phyloP scores from a whole-genome alignment of 2,329 filamentous ascomycete genomes.

The Didymella exigua region DNA sequence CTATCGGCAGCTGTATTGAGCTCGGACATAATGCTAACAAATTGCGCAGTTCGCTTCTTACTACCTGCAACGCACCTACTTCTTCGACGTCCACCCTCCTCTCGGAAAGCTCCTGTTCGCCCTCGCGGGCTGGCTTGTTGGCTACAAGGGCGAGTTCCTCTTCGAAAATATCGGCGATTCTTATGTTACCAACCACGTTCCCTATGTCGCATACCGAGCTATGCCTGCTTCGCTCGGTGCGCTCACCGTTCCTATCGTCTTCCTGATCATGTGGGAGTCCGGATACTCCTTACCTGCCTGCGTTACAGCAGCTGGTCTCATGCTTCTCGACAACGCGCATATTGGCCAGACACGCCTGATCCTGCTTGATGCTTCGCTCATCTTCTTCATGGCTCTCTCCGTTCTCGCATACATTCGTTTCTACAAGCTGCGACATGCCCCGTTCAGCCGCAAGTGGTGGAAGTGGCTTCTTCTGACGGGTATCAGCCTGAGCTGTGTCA shows the following conservation, averaged over 20 bases:
- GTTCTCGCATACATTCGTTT: conserved; percentile 95
- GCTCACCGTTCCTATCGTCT: conserved; percentile 90
- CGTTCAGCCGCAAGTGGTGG: conserved; percentile 98
- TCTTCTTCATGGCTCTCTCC: conserved; percentile 95
- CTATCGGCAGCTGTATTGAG: neutral
- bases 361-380: conserved; percentile 88
- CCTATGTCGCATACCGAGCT: conserved; percentile 93
- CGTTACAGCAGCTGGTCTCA: conserved; percentile 79
- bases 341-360: conserved; percentile 96
- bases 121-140: conserved; percentile 95
- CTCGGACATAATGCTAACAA: conserved; percentile 25
- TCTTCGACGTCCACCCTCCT: conserved; percentile 99
- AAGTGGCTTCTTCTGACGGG: conserved; percentile 98
- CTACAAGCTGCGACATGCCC: conserved; percentile 89
- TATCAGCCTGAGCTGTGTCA: conserved; percentile 93
- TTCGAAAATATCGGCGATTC: conserved; percentile 99
- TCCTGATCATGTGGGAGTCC: conserved; percentile 99
- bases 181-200: conserved; percentile 95
- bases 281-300: conserved; percentile 95
- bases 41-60: conserved; percentile 60
- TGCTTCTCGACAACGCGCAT: conserved; percentile 97
- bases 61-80: conserved; percentile 96
- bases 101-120: conserved; percentile 98
- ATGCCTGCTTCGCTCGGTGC: conserved; percentile 91
- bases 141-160: conserved; percentile 95